Evolutionary conservation across 2,329 filamentous ascomycete species (phyloP), one percentile per base, ranked within the genome.

Genomic region (Leptographium galeiforme): DNA sequence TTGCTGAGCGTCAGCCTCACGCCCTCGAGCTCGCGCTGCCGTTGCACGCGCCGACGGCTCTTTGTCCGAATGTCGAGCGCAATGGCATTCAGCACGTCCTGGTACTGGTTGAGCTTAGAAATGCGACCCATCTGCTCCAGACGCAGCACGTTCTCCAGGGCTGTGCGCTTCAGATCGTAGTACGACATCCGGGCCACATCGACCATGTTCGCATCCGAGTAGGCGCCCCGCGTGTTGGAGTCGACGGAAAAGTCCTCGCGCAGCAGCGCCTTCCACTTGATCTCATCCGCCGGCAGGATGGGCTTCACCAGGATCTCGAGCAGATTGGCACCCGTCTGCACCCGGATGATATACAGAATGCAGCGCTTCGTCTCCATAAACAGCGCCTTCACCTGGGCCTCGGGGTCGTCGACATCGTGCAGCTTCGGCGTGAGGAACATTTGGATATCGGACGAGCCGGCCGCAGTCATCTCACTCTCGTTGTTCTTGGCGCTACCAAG

Each of bases 351-450:
- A 69, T 97, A 98, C 57, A 98, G 74, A 43, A 97, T 86, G 64
- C 93, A 95, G 62, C 93, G 84, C 72, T 98, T 98, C 3, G 93
- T 97, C 70, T 97, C 93, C 82, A 96, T 97, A 67, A 96, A 96
- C 4, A 98, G 76, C 1, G 89, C 78, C 70, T 97, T 96, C 58
- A 93, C 76, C 56, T 93, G 87, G 5, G 90, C 89, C 64, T 97
- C 91, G 5, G 93, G 91, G 64, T 98, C 93, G 62, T 95, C 87
- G 57, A 89, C 74, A 62, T 95, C 87, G 64, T 94, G 89, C 52
- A 95, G 79, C 67, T 93, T 94, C 40, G 90, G 88, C 46, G 86
- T 93, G 45, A 96, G 72, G 56, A 89, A 95, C 73, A 96, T 82
- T 56, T 87, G 89, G 57, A 96, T 95, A 67, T 96, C 90, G 1